phyloP scores from a whole-genome alignment of 78 protist species.

The Polysphondylium violaceum region DNA sequence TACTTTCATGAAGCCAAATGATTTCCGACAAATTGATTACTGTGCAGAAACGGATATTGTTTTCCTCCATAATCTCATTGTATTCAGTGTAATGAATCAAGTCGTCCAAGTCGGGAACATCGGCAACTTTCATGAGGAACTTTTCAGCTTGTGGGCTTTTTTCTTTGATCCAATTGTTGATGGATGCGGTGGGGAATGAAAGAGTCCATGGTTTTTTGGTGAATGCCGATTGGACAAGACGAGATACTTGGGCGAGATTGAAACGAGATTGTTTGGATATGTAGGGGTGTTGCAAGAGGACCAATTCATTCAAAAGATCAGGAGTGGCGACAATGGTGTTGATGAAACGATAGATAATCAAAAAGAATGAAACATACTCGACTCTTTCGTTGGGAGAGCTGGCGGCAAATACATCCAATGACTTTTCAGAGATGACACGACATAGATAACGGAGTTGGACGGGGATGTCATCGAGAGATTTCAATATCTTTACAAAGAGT shows the following conservation, averaged over 20 bases:
- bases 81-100: conserved; percentile 43
- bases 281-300: conserved; percentile 45
- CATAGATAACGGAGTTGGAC: conserved; percentile 50
- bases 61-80: conserved; percentile 61
- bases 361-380: conserved; percentile 20
- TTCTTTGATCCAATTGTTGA: conserved; percentile 19
- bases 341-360: conserved; percentile 45
- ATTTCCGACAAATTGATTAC: conserved; percentile 52
- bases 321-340: conserved; percentile 49
- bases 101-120: conserved; percentile 54
- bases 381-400: neutral
- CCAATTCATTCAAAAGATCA: conserved; percentile 57
- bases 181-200: conserved; percentile 14
- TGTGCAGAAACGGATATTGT: conserved; percentile 36
- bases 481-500: conserved; percentile 12
- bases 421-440: conserved; percentile 33
- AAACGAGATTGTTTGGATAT: conserved; percentile 42
- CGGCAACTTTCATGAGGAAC: conserved; percentile 1
- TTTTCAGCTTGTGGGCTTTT: conserved; percentile 5
- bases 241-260: conserved; percentile 36
- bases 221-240: conserved; percentile 56
- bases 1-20: conserved; percentile 62
- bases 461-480: conserved; percentile 31
- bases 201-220: conserved; percentile 35
- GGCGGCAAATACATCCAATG: neutral